Percentiles rank a stretch among this genome's conserved stretches.
Evolutionary conservation across 116 monocot genomes (phyloP).

Genomic region (Posidonia oceanica): DNA sequence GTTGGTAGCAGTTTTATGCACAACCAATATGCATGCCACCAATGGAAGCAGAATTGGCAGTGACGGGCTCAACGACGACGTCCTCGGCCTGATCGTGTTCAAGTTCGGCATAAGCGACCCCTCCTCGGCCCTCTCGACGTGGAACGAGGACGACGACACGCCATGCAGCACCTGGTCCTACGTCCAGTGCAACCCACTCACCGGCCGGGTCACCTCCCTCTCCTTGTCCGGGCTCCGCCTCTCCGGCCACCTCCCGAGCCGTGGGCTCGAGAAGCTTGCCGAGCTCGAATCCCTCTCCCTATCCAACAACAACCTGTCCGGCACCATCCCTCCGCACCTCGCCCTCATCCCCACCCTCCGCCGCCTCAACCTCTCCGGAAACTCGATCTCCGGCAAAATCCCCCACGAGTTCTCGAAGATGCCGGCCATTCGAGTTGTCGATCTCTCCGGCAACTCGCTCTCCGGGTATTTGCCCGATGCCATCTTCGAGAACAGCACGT

Average conservation of each 20-base stretch:
- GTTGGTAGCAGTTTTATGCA: no score
- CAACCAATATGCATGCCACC: no score
- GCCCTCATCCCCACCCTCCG: constrained; percentile 19
- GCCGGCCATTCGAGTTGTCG: constrained; percentile 12
- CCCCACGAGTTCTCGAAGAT: constrained; percentile 8
- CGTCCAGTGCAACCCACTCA: constrained; percentile 29
- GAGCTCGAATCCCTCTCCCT: constrained; percentile 17
- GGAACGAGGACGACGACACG: constrained; percentile 32
- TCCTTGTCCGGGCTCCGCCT: constrained; percentile 32
- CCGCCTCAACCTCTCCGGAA: constrained; percentile 28
- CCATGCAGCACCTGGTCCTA: constrained; percentile 47
- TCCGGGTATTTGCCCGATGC: constrained; percentile 15
- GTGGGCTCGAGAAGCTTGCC: constrained; percentile 21
- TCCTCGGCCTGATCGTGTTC: constrained; percentile 62
- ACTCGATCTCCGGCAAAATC: constrained; percentile 26
- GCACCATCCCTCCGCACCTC: constrained; percentile 16
- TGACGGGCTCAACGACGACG: constrained; percentile 37
- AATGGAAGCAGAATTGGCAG: neutral
- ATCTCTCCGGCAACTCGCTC: constrained; percentile 30
- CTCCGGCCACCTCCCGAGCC: constrained; percentile 30
- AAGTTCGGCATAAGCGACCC: constrained; percentile 47
- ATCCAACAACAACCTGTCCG: constrained; percentile 30
- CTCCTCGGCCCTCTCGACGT: constrained; percentile 26
- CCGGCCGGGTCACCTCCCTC: constrained; percentile 23
- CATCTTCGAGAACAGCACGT: constrained; percentile 9